Evolutionary conservation across 495 filamentous ascomycete genomes (phyloP).

Genomic region (Darksidea phi): DNA sequence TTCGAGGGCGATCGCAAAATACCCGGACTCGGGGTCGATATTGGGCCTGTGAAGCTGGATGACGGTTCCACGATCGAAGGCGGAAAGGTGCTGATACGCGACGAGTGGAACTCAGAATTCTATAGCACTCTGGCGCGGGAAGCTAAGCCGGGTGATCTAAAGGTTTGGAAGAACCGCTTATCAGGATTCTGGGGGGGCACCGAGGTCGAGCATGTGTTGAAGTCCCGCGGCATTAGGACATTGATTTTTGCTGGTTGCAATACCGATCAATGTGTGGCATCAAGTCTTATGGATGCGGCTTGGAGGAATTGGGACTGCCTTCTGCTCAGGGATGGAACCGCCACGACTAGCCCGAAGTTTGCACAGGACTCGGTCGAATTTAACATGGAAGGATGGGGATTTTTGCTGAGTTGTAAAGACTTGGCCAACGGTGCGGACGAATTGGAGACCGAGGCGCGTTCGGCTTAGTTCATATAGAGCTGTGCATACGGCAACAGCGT

Average conservation of each 20-base stretch:
- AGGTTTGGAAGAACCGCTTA: neutral
- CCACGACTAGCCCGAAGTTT: neutral
- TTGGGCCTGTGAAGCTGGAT: neutral
- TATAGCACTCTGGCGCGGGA: neutral
- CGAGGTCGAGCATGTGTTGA: neutral
- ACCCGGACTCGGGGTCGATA: neutral
- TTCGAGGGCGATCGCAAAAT: neutral
- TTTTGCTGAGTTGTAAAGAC: neutral
- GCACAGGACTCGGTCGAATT: neutral
- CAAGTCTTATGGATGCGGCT: neutral
- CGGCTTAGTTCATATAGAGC: too few species aligned
- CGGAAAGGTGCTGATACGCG: neutral
- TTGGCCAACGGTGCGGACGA: neutral
- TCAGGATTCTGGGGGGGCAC: neutral
- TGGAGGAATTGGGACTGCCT: neutral
- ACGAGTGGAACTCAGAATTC: neutral
- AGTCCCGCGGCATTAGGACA: neutral
- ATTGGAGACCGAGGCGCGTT: too few species aligned
- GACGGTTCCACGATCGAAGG: neutral
- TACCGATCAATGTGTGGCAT: neutral
- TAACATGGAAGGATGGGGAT: neutral
- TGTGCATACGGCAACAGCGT: too few species aligned
- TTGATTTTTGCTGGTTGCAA: neutral
- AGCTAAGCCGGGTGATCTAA: neutral
- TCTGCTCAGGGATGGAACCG: neutral